Percentiles rank a stretch among this genome's conserved stretches.
These are phyloP conservation scores for Exophiala alcalophila DNA, from an alignment of 2,329 filamentous ascomycete genomes.

Conservation along the genomic window DNA sequence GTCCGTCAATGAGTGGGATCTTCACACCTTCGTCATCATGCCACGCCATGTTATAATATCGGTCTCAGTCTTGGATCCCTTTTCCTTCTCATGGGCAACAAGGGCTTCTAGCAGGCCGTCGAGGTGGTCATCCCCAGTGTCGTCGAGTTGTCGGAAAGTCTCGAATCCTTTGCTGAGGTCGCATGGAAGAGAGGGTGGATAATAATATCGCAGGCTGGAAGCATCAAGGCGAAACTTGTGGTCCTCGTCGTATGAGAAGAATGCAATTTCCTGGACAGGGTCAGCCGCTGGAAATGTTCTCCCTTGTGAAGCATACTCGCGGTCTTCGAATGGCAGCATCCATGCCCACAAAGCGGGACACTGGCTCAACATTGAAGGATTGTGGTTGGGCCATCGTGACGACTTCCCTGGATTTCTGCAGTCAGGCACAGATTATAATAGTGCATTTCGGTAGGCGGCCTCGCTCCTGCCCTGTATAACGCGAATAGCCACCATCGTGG, in stretches of 20 bases:
- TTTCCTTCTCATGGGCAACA: conserved; percentile 66
- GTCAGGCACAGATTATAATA: too few relatives aligned
- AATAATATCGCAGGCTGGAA: conserved; percentile 83
- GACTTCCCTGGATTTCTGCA: too few relatives aligned
- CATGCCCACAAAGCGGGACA: conserved; percentile 63
- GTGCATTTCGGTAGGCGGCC: too few relatives aligned
- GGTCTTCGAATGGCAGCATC: conserved; percentile 72
- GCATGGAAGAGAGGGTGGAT: conserved; percentile 66
- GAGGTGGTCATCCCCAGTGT: conserved; percentile 79
- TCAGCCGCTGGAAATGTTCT: conserved; percentile 2
- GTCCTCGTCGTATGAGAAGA: conserved; percentile 87
- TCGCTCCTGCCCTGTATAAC: too few relatives aligned
- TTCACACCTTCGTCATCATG: conserved; percentile 90
- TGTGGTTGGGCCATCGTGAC: conserved; percentile 22
- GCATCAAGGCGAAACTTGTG: conserved; percentile 74
- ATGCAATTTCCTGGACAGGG: conserved; percentile 72
- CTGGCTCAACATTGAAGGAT: conserved; percentile 66
- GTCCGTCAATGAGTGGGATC: background rate
- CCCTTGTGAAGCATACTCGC: conserved; percentile 53
- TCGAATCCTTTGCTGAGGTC: conserved; percentile 81
- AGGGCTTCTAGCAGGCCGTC: conserved; percentile 78
- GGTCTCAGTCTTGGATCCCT: conserved; percentile 65
- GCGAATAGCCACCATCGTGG: too few relatives aligned
- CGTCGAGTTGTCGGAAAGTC: conserved; percentile 77
- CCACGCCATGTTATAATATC: conserved; percentile 91